These are phyloP conservation scores for Coniella vitis DNA, from an alignment of 2,329 filamentous ascomycete genomes.

Conservation along the genomic window DNA sequence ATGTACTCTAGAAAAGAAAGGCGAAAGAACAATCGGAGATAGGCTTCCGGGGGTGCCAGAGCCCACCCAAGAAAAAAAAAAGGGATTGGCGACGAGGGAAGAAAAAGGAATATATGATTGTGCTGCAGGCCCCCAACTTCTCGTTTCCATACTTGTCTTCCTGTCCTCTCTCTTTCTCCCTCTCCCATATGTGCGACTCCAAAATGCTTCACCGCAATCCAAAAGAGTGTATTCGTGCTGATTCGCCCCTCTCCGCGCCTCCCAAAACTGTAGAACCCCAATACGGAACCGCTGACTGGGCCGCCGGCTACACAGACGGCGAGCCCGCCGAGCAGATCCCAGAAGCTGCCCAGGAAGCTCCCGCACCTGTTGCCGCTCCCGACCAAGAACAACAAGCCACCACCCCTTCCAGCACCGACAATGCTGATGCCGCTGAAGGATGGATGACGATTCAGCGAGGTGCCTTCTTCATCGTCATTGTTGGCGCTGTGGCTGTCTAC, in stretches of 20 bases:
- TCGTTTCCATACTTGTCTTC: neutral
- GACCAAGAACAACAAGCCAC: too few species aligned
- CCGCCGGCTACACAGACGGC: constrained; percentile 29
- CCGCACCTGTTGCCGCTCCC: neutral
- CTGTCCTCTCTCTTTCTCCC: too few species aligned
- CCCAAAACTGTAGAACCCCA: constrained; percentile 20
- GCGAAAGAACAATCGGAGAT: too few species aligned
- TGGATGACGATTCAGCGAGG: constrained; percentile 43
- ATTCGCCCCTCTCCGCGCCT: constrained; percentile 24
- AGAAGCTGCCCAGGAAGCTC: constrained; percentile 13
- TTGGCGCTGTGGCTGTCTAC: constrained; percentile 38
- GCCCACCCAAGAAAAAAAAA: constrained; percentile 1
- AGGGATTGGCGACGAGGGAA: neutral
- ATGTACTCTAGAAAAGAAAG: too few species aligned
- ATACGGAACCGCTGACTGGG: constrained; percentile 31
- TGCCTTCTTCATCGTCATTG: constrained; percentile 42
- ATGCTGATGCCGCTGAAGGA: constrained; percentile 23
- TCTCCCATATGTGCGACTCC: too few species aligned
- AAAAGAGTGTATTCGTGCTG: too few species aligned
- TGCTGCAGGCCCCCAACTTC: constrained; percentile 1
- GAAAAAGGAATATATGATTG: constrained; percentile 2
- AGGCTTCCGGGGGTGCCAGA: too few species aligned
- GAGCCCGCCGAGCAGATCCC: constrained; percentile 18
- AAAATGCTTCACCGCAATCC: too few species aligned
- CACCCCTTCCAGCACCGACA: neutral